A percentile compares a stretch with the other conserved stretches of the same genome.
These are phyloP conservation scores for Aurantiochytrium sp. DNA, from an alignment of 108 stramenopile species.

Conservation along the genomic window DNA sequence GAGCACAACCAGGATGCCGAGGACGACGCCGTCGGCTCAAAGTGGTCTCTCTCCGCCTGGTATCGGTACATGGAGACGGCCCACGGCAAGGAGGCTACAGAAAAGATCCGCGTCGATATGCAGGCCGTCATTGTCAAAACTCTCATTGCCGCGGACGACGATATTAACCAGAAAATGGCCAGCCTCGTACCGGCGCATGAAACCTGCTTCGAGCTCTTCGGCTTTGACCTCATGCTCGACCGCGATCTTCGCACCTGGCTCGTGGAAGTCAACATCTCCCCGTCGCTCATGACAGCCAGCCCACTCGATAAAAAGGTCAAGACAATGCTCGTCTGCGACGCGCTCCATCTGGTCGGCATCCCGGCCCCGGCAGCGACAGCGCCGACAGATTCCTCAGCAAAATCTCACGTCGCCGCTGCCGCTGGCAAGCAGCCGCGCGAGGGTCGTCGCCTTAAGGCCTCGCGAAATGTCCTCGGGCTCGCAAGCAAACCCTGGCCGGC, in stretches of 20 bases:
- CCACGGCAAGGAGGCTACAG: constrained; percentile 41
- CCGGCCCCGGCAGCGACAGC: neutral
- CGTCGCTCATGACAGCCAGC: constrained; percentile 60
- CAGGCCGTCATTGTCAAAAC: constrained; percentile 62
- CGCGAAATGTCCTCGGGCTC: neutral
- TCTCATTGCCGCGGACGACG: constrained; percentile 60
- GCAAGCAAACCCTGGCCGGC: neutral
- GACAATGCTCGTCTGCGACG: constrained; percentile 38
- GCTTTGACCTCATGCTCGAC: constrained; percentile 42
- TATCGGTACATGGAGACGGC: constrained; percentile 53
- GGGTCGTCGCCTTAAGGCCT: neutral
- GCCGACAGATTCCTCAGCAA: neutral
- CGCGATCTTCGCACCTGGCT: neutral
- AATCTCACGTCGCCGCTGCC: neutral
- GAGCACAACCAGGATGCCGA: constrained; percentile 34
- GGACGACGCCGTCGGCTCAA: constrained; percentile 45
- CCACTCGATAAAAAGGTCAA: constrained; percentile 51
- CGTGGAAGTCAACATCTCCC: constrained; percentile 65
- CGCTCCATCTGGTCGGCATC: constrained; percentile 30
- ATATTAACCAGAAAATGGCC: constrained; percentile 35
- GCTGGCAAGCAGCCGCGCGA: neutral
- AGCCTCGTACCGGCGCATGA: neutral
- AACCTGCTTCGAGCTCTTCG: constrained; percentile 34
- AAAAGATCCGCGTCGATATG: constrained; percentile 54
- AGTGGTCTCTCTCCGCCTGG: constrained; percentile 59